Percentiles rank a stretch among this genome's conserved stretches.
These are phyloP conservation scores for Hippophae rhamnoides DNA, from an alignment of 306 rosid genomes.

Conservation along the genomic window DNA sequence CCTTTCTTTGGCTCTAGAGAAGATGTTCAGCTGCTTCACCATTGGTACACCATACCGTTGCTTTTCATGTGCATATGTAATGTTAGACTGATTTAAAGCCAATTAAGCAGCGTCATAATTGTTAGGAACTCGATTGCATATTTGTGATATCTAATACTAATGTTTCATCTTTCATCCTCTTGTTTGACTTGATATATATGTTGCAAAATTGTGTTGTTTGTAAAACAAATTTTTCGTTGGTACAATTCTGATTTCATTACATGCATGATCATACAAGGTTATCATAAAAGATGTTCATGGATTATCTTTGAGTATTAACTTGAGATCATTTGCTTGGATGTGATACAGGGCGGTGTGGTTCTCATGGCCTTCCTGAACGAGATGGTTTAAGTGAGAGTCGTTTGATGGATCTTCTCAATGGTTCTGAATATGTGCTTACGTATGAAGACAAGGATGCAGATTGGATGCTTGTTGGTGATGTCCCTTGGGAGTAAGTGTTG, in stretches of 20 bases:
- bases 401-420: conserved; percentile 73
- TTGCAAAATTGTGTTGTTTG: too few species aligned
- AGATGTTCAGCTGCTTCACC: conserved; percentile 93
- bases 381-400: conserved; percentile 70
- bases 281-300: too few species aligned
- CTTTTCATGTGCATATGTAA: neutral
- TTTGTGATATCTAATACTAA: too few species aligned
- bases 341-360: conserved; percentile 65
- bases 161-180: too few species aligned
- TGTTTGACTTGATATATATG: too few species aligned
- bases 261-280: too few species aligned
- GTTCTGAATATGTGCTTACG: conserved; percentile 81
- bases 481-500: conserved; percentile 84
- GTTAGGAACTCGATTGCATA: too few species aligned
- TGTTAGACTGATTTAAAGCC: too few species aligned
- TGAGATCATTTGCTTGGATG: neutral
- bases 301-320: too few species aligned
- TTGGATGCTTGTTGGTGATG: conserved; percentile 99
- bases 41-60: conserved; percentile 41
- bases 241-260: too few species aligned
- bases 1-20: conserved; percentile 81
- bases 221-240: too few species aligned
- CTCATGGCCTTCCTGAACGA: conserved; percentile 53
- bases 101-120: too few species aligned
- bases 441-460: conserved; percentile 93